Percentiles rank a stretch among this genome's conserved stretches.
These are phyloP conservation scores for Oropetium thomaeum DNA, from an alignment of 176 grass and related monocot species.

Conservation along the genomic window DNA sequence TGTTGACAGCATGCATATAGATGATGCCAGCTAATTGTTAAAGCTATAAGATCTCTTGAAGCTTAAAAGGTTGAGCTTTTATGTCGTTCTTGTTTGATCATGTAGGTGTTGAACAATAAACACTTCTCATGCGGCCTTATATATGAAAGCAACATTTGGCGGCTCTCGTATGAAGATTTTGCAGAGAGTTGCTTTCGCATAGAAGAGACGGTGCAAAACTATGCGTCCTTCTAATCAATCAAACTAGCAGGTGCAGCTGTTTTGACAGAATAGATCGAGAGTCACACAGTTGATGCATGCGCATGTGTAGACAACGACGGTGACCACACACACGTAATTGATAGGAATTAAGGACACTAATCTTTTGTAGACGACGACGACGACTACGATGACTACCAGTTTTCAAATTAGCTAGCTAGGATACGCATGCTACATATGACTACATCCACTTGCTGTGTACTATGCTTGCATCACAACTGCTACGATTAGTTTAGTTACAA, in stretches of 20 bases:
- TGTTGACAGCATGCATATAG: background rate
- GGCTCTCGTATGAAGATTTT: constrained; percentile 19
- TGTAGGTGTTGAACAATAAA: background rate
- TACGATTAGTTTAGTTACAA: background rate
- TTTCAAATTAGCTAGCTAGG: no score
- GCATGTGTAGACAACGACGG: no score
- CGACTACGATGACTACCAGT: no score
- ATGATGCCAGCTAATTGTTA: constrained; percentile 27
- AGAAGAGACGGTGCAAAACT: constrained; percentile 30
- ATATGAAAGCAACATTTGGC: constrained; percentile 32
- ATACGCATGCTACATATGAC: background rate
- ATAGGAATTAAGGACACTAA: no score
- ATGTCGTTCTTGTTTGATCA: constrained; percentile 12
- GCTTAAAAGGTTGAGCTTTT: constrained; percentile 26
- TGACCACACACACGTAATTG: no score
- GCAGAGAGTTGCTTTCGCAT: constrained; percentile 12
- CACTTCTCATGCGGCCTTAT: constrained; percentile 24
- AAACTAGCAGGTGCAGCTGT: background rate
- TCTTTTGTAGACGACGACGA: no score
- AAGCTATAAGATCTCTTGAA: constrained; percentile 49
- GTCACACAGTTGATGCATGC: background rate
- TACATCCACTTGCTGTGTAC: constrained; percentile 20
- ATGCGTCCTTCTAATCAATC: background rate
- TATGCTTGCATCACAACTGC: constrained; percentile 18
- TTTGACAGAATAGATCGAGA: no score